A percentile compares a stretch with the other conserved stretches of the same genome.
Conservation (phyloP, 768 basidiomycete species). For the Tulasnella sp. region DNA sequence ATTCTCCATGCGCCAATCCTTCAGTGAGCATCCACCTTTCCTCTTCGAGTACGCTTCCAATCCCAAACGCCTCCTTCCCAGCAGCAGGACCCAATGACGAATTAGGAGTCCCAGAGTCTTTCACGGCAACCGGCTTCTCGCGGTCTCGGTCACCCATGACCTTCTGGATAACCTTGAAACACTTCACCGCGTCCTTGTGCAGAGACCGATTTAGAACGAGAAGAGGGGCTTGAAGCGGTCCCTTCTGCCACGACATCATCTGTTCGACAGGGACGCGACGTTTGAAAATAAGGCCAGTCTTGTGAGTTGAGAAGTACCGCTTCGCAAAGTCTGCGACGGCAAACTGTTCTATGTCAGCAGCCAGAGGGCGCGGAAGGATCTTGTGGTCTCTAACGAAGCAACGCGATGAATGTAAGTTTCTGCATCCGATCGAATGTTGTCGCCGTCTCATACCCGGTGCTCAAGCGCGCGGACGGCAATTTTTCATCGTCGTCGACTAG, state of each 20-base stretch:
- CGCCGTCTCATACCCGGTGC: slow-evolving; percentile 61
- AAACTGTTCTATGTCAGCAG: slow-evolving; percentile 84
- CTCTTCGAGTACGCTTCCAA: slow-evolving; percentile 61
- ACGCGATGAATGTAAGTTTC: slow-evolving; percentile 33
- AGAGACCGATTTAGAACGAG: slow-evolving; percentile 68
- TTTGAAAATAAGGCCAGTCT: slow-evolving; percentile 85
- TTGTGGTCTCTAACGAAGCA: slow-evolving; percentile 64
- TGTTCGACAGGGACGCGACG: slow-evolving; percentile 80
- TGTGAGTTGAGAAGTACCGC: slow-evolving; percentile 87
- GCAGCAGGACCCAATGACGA: not conserved
- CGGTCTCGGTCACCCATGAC: slow-evolving; percentile 92
- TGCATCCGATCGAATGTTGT: slow-evolving; percentile 28
- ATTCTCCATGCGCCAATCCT: slow-evolving; percentile 77
- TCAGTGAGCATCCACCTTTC: slow-evolving; percentile 83
- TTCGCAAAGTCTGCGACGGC: slow-evolving; percentile 82
- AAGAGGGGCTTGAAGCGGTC: slow-evolving; percentile 71
- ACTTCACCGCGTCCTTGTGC: slow-evolving; percentile 75
- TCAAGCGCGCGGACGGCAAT: slow-evolving; percentile 47
- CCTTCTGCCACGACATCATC: slow-evolving; percentile 91
- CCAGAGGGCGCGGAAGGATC: slow-evolving; percentile 76
- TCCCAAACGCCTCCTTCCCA: slow-evolving; percentile 39
- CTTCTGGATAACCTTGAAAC: slow-evolving; percentile 88
- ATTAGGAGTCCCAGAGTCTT: slow-evolving; percentile 37
- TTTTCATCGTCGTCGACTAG: slow-evolving; percentile 41
- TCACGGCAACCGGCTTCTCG: slow-evolving; percentile 58